phyloP scores from a whole-genome alignment of 106 monocot species.

The Acorus calamus region DNA sequence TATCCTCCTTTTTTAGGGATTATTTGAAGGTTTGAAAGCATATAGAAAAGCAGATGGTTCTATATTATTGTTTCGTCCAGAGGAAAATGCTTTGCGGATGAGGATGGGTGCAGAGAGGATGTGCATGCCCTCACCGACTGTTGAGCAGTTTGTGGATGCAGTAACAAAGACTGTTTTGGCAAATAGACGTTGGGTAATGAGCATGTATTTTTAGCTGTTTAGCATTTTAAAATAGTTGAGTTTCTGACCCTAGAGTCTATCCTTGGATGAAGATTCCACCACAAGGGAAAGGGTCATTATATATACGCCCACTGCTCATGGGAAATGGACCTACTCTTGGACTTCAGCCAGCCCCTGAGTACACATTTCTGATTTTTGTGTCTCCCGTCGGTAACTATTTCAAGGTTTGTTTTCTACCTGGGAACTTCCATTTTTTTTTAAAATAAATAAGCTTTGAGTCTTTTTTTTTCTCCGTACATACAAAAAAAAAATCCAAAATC shows the following conservation, averaged over 20 bases:
- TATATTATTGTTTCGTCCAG: conserved; percentile 78
- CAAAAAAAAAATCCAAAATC: too few species aligned
- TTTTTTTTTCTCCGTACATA: too few species aligned
- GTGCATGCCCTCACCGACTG: conserved; percentile 86
- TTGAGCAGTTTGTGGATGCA: conserved; percentile 84
- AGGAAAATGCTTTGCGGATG: conserved; percentile 85
- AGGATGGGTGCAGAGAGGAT: conserved; percentile 69
- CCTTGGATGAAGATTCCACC: conserved; percentile 66
- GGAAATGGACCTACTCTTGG: conserved; percentile 86
- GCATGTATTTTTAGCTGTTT: background rate
- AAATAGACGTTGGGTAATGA: conserved; percentile 79
- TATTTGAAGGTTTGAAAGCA: conserved; percentile 74
- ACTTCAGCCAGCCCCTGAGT: conserved; percentile 85
- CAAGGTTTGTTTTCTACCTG: conserved; percentile 40
- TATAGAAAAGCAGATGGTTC: conserved; percentile 59
- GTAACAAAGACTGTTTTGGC: conserved; percentile 75
- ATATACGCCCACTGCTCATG: conserved; percentile 81
- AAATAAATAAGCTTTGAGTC: too few species aligned
- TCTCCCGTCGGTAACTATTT: conserved; percentile 95
- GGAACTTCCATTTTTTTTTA: background rate
- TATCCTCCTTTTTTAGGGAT: conserved; percentile 16
- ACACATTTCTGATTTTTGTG: conserved; percentile 84
- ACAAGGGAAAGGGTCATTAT: conserved; percentile 79
- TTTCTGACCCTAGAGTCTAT: background rate
- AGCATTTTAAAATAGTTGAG: background rate